Base-by-base conservation (phyloP, 2,329 filamentous ascomycete species). In the Exophiala alcalophila region DNA sequence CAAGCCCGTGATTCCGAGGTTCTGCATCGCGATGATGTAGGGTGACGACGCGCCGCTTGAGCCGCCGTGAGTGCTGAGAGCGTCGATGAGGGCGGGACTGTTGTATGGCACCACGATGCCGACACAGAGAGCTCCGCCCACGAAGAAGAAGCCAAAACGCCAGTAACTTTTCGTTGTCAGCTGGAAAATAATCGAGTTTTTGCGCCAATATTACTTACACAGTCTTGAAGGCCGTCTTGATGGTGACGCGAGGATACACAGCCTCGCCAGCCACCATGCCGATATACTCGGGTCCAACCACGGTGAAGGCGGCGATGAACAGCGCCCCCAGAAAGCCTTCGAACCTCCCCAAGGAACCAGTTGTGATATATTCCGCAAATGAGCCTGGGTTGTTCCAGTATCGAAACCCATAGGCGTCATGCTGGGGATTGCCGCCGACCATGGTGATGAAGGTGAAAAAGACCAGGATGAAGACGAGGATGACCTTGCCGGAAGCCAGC, bases 381-480 rank as follows among this genome's bases (percentile, higher is more conserved):
- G 84, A 71, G 1, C 84, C 82, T 0, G 83, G 84, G 11, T 67
- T 47, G 18, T 59, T 62, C 67, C 78, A 83, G 59, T 80, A 73
- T 6, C 79, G 73, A 61, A 89, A 88, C 0, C 84, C 84, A 46
- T 85, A 84, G 0, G 74, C 69, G 50, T 87, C 81, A 37, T 76
- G 70, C 1, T 78, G 60, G 0, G 86, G 86, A 53, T 89, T 90
- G 4, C 84, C 86, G 4, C 86, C 86, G 1, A 90, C 69, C 80
- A 90, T 89, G n/a, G 82, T 79, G 51, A 92, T 73, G 57, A 92
- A 85, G 10, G 86, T 89, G 66, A 86, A 87, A 52, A 77, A 55
- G 54, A 87, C 74, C 25, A 88, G 69, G 2, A 76, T 79, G 26
- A 87, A 63, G 45, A 85, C 83, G 33, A 87, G 69, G 4, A 86